These are phyloP conservation scores for Grosmannia clavigera DNA, from an alignment of 2,329 filamentous ascomycete genomes.

Conservation along the genomic window DNA sequence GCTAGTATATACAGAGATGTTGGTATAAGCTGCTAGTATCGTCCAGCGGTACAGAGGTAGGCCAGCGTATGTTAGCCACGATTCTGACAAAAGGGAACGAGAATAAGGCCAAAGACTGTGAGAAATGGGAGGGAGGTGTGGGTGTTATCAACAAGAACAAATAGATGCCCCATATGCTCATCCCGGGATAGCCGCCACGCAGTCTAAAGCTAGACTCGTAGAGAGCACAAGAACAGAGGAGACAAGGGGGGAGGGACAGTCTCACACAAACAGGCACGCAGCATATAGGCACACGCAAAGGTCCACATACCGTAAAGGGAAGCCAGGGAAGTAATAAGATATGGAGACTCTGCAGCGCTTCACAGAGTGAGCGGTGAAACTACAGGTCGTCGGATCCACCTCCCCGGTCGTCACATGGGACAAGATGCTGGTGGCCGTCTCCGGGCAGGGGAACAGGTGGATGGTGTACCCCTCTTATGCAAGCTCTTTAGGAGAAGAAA, in stretches of 20 bases:
- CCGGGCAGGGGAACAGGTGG: constrained; percentile 3
- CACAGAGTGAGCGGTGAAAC: constrained; percentile 15
- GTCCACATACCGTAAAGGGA: background rate
- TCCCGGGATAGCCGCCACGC: constrained; percentile 2
- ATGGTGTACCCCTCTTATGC: background rate
- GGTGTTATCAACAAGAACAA: background rate
- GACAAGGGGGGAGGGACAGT: background rate
- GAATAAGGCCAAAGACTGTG: background rate
- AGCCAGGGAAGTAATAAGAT: background rate
- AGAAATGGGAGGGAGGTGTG: background rate
- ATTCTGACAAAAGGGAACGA: background rate
- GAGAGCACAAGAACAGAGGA: constrained; percentile 5
- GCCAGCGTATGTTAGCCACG: background rate
- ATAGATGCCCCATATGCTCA: background rate
- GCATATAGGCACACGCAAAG: background rate
- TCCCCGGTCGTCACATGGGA: constrained; percentile 26
- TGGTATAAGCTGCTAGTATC: constrained; percentile 12
- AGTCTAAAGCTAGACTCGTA: constrained; percentile 6
- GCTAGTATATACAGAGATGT: constrained; percentile 6
- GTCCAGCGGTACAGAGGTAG: background rate
- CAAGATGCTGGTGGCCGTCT: constrained; percentile 12
- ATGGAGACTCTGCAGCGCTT: background rate
- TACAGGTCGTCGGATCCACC: constrained; percentile 18
- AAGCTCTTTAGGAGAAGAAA: constrained; percentile 10
- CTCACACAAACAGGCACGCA: background rate